Evolutionary conservation across 2,329 filamentous ascomycete genomes (phyloP).

Genomic region (Thelonectria blattea): DNA sequence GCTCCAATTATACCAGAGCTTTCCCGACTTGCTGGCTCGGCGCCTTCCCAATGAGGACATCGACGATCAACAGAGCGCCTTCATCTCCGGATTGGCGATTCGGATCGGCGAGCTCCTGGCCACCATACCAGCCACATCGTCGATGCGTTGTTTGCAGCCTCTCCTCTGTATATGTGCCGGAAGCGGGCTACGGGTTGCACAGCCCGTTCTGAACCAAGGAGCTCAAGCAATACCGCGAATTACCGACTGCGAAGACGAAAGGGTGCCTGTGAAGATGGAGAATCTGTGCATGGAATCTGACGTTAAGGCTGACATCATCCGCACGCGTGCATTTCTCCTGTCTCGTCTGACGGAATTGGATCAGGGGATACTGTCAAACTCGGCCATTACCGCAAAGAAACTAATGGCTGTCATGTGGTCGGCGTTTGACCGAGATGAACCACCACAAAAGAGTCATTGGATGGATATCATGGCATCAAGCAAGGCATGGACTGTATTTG

Average conservation of each 20-base stretch:
- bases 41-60: constrained; percentile 34
- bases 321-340: constrained; percentile 21
- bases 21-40: constrained; percentile 42
- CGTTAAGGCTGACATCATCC: background rate
- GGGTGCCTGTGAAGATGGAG: background rate
- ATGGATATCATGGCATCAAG: constrained; percentile 34
- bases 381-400: constrained; percentile 24
- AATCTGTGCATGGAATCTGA: background rate
- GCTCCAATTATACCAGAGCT: constrained; percentile 49
- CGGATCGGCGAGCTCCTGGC: constrained; percentile 39
- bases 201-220: background rate
- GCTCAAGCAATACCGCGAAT: background rate
- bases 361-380: constrained; percentile 19
- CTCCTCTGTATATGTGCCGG: constrained; percentile 44
- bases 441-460: constrained; percentile 22
- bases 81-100: constrained; percentile 41
- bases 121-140: constrained; percentile 41
- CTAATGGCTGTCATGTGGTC: constrained; percentile 28
- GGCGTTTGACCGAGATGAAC: constrained; percentile 27
- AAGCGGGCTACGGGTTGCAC: constrained; percentile 38
- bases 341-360: constrained; percentile 21
- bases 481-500: constrained; percentile 31
- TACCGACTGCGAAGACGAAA: background rate
- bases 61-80: constrained; percentile 27
- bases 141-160: constrained; percentile 44